phyloP scores from a whole-genome alignment of 2,329 filamentous ascomycete genomes.

The Aspergillus sp. region DNA sequence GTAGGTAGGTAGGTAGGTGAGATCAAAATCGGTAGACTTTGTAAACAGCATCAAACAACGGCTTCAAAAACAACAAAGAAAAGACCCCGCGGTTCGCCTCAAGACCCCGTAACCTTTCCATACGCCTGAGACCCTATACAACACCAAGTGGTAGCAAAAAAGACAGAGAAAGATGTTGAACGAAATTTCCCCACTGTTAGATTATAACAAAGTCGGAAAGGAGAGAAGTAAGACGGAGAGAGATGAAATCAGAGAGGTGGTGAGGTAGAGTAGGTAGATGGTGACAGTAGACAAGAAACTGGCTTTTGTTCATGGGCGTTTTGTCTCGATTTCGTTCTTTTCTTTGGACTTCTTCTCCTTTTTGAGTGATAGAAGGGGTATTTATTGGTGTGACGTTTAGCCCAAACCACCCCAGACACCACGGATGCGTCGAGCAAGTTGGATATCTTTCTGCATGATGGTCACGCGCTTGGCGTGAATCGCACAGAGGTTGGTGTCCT shows the following conservation, averaged over 20 bases:
- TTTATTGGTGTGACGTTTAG: constrained; percentile 33
- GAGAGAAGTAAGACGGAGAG: background rate
- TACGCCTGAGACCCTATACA: constrained; percentile 11
- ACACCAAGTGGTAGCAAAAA: constrained; percentile 7
- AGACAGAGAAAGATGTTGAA: background rate
- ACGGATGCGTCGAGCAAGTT: constrained; percentile 79
- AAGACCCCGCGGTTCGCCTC: background rate
- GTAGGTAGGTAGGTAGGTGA: background rate
- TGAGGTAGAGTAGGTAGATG: background rate
- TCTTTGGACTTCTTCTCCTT: background rate
- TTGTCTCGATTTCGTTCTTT: background rate
- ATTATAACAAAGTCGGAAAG: background rate
- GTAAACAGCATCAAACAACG: constrained; percentile 2
- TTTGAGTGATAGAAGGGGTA: background rate
- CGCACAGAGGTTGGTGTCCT: constrained; percentile 92
- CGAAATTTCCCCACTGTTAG: background rate
- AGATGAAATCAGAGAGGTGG: background rate
- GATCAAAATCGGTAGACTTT: background rate
- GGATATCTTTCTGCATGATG: constrained; percentile 98
- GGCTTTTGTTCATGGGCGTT: background rate
- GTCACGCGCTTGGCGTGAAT: constrained; percentile 96
- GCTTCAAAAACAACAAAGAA: constrained; percentile 1
- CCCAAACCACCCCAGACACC: constrained; percentile 73
- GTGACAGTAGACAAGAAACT: background rate
- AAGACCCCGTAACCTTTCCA: constrained; percentile 1